These are phyloP conservation scores for Delphinella strobiligena DNA, from an alignment of 2,329 filamentous ascomycete species.

Conservation along the genomic window DNA sequence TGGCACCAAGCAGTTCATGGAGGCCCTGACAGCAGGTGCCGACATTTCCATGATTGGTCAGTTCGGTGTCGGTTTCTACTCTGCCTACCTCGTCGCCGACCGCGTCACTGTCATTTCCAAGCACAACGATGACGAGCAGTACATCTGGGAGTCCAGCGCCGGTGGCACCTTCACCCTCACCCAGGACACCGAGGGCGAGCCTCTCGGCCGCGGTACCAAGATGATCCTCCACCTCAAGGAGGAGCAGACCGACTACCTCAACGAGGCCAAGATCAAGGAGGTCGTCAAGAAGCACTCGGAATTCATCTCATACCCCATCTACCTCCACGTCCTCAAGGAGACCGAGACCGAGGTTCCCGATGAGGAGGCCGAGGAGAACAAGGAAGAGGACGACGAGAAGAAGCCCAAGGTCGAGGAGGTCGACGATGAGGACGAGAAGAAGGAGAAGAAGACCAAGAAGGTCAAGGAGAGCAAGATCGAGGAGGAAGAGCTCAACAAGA, in stretches of 20 bases:
- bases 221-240: slow-evolving; percentile 99
- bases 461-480: slow-evolving; percentile 97
- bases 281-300: slow-evolving; percentile 99
- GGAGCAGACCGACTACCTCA: slow-evolving; percentile 95
- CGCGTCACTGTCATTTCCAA: slow-evolving; percentile 91
- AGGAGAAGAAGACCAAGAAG: slow-evolving; percentile 96
- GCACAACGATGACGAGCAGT: slow-evolving; percentile 99
- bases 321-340: slow-evolving; percentile 99
- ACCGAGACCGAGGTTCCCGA: slow-evolving; percentile 97
- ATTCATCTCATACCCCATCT: slow-evolving; percentile 99
- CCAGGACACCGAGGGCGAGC: slow-evolving; percentile 82
- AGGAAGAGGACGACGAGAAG: slow-evolving; percentile 74
- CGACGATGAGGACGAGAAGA: slow-evolving; percentile 63
- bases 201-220: slow-evolving; percentile 88
- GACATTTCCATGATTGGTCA: slow-evolving; percentile 99
- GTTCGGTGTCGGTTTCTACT: slow-evolving; percentile 99
- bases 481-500: slow-evolving; percentile 99
- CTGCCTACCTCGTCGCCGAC: slow-evolving; percentile 97
- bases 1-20: slow-evolving; percentile 99
- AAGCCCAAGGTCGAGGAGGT: slow-evolving; percentile 94
- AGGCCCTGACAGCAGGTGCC: slow-evolving; percentile 93
- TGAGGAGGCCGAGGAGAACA: slow-evolving; percentile 69
- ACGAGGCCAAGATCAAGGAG: slow-evolving; percentile 99
- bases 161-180: slow-evolving; percentile 94
- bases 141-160: slow-evolving; percentile 96